phyloP scores from a whole-genome alignment of 768 basidiomycete species.

The Tubosaeta brunneosetosa region DNA sequence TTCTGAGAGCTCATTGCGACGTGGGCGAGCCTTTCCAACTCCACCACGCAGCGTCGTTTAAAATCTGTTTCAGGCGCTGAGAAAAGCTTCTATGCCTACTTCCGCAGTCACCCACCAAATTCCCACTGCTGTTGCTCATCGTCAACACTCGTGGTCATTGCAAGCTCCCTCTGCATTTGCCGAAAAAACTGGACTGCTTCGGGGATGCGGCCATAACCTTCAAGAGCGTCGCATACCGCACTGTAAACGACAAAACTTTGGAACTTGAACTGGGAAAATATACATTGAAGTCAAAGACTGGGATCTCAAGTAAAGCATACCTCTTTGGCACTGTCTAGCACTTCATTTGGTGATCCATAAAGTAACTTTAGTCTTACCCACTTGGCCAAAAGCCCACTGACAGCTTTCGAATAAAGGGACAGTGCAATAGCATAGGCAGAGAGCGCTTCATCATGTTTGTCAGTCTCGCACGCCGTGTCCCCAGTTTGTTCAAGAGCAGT shows the following conservation, averaged over 20 bases:
- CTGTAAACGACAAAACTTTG: not conserved
- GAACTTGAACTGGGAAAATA: not conserved
- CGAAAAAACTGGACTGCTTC: slow-evolving; percentile 2
- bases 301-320: not conserved
- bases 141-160: not conserved
- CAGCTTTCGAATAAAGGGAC: not conserved
- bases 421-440: not conserved
- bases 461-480: not conserved
- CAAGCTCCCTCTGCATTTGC: not conserved
- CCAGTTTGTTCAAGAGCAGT: not conserved
- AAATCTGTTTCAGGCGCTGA: not conserved
- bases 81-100: accelerated
- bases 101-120: not conserved
- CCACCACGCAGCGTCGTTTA: not conserved
- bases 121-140: not conserved
- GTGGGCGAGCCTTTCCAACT: not conserved
- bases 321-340: not conserved
- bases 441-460: not conserved
- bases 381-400: not conserved
- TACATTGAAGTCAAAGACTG: not conserved
- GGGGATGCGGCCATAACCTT: not conserved
- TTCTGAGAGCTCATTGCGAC: not conserved
- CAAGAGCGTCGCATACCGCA: not conserved
- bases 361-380: not conserved
- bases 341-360: not conserved